Evolutionary conservation across 805 yeast species (phyloP), one percentile per base, ranked within the genome.

Genomic region (Yarrowia deformans): DNA sequence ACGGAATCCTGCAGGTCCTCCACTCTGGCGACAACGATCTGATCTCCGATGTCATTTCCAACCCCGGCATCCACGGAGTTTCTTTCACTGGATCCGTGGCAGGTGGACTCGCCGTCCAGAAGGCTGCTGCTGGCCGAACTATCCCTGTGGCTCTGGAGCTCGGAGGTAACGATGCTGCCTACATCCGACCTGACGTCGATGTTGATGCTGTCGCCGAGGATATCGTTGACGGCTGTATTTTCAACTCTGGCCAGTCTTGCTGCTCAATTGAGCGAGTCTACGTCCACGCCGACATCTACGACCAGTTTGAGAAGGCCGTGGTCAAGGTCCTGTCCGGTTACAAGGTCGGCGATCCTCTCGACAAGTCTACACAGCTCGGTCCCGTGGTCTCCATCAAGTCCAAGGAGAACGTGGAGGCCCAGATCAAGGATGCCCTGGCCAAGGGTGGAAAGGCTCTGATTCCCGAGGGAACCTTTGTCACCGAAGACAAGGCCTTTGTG

Each of bases 221-320:
- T 77, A 84, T 90, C 72, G 84, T 90, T 70, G 82, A 84, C 66
- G 97, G 97, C 81, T 90, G 91, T 73, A 87, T 88, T 82, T 90
- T 84, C 84, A 92, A 92, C 82, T 88, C 96, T 70, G 97, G 97
- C 82, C 97, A 92, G 81, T 93, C 90, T 70, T 92, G 97, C 82
- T 90, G 94, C 81, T 94, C 97, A 35, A 95, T 96, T 78, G 92
- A 96, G 72, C 88, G 97, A 79, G 85, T 91, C 71, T 91, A 90
- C 80, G 88, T 91, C 70, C 93, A 91, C 79, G 90, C 85, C 72
- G 86, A 84, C 67, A 82, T 90, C 74, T 90, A 90, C 81, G 91
- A 89, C 72, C 82, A 84, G 73, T 84, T 91, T 74, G 79, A 90
- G 67, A 82, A 81, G 70, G 86, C 85, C 74, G 87, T 90, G 73